These are phyloP conservation scores for Metschnikowia arizonensis DNA, from an alignment of 805 yeast species.

Conservation along the genomic window DNA sequence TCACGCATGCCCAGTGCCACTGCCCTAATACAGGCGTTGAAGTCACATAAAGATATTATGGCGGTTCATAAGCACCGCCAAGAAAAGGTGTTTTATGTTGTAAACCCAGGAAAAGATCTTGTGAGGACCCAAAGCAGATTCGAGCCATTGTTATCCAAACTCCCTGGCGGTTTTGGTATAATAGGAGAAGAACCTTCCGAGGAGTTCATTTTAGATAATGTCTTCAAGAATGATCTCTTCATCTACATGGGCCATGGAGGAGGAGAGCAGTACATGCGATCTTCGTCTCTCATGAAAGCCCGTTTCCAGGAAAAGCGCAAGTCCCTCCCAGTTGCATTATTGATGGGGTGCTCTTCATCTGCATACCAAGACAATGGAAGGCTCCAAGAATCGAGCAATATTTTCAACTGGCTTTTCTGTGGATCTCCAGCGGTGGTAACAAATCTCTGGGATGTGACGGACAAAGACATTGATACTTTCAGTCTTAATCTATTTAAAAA, in stretches of 20 bases:
- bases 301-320: slow-evolving; percentile 28
- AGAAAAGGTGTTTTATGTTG: slow-evolving; percentile 43
- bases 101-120: slow-evolving; percentile 84
- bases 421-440: slow-evolving; percentile 83
- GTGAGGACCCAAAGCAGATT: slow-evolving; percentile 59
- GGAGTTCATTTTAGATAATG: slow-evolving; percentile 40
- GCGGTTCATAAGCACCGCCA: slow-evolving; percentile 1
- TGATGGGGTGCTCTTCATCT: slow-evolving; percentile 92
- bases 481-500: slow-evolving; percentile 54
- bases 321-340: slow-evolving; percentile 54
- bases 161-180: slow-evolving; percentile 49
- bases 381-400: slow-evolving; percentile 72
- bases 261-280: slow-evolving; percentile 76
- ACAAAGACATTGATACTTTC: slow-evolving; percentile 86
- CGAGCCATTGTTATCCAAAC: slow-evolving; percentile 36
- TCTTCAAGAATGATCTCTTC: slow-evolving; percentile 46
- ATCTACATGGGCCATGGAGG: slow-evolving; percentile 95
- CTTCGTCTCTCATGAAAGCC: slow-evolving; percentile 42
- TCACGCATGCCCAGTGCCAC: slow-evolving; percentile 70
- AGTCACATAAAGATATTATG: slow-evolving; percentile 6
- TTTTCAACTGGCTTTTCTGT: slow-evolving; percentile 68
- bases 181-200: slow-evolving; percentile 58
- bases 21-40: slow-evolving; percentile 39
- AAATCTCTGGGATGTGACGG: slow-evolving; percentile 95
- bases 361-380: slow-evolving; percentile 52